These are phyloP conservation scores for Phyllosticta ampelicida DNA, from an alignment of 2,329 filamentous ascomycete genomes.

Conservation along the genomic window DNA sequence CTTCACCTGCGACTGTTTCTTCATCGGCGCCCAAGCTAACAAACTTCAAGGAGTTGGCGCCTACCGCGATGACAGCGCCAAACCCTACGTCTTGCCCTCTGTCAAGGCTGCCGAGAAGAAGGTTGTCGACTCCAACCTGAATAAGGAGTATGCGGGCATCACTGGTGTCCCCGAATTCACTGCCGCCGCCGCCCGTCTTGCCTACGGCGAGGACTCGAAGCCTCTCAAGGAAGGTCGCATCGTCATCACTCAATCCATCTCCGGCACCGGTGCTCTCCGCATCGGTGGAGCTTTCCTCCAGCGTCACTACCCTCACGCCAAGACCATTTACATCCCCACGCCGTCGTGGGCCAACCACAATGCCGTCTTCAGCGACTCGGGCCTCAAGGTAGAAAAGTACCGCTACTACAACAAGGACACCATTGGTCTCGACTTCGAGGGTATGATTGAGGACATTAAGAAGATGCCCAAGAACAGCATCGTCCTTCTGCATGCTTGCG, in stretches of 20 bases:
- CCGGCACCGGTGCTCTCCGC: constrained; percentile 88
- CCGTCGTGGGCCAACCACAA: constrained; percentile 98
- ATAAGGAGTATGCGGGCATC: constrained; percentile 98
- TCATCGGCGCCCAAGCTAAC: background rate
- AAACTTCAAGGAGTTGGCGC: constrained; percentile 68
- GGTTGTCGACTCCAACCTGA: constrained; percentile 63
- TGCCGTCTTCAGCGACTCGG: constrained; percentile 89
- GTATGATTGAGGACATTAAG: constrained; percentile 84
- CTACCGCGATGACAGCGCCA: constrained; percentile 96
- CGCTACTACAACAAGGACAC: constrained; percentile 99
- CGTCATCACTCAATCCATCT: constrained; percentile 95
- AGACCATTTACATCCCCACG: constrained; percentile 92
- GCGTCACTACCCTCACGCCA: constrained; percentile 81
- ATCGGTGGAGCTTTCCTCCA: constrained; percentile 89
- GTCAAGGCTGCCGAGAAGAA: constrained; percentile 83
- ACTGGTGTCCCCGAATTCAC: constrained; percentile 93
- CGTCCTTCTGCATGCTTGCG: constrained; percentile 91
- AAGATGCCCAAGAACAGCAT: constrained; percentile 75
- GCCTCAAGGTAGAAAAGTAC: constrained; percentile 87
- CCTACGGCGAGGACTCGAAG: constrained; percentile 73
- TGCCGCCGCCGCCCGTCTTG: constrained; percentile 78
- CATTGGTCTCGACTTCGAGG: constrained; percentile 94
- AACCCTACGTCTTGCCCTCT: constrained; percentile 94
- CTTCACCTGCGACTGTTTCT: background rate
- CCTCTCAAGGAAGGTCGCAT: constrained; percentile 65